These are phyloP conservation scores for Fusarium beomiforme DNA, from an alignment of 2,329 filamentous ascomycete species.

Conservation along the genomic window DNA sequence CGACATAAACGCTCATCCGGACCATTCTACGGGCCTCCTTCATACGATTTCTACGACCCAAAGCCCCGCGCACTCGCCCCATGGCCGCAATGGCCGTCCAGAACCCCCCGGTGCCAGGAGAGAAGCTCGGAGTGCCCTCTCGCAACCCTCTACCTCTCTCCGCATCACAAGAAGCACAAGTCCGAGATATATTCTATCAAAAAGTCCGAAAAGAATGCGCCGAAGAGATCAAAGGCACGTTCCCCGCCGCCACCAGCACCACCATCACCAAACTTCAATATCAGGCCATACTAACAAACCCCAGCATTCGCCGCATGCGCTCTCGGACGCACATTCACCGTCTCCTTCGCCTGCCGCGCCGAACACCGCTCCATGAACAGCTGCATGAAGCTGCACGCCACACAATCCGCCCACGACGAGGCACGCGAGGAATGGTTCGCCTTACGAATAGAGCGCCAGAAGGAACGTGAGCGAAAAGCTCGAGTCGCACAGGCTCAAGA, in stretches of 20 bases:
- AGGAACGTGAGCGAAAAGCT: constrained; percentile 72
- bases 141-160: constrained; percentile 86
- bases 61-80: constrained; percentile 14
- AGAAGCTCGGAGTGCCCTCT: constrained; percentile 62
- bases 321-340: constrained; percentile 83
- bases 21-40: neutral
- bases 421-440: constrained; percentile 96
- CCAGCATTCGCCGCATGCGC: constrained; percentile 93
- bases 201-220: constrained; percentile 80
- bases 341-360: constrained; percentile 85
- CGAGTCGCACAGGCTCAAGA: constrained; percentile 70
- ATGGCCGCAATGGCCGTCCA: constrained; percentile 50
- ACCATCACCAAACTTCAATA: neutral
- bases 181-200: constrained; percentile 82
- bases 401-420: constrained; percentile 83
- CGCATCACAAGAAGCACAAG: constrained; percentile 82
- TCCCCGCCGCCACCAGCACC: neutral
- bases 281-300: constrained; percentile 6
- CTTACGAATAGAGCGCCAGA: constrained; percentile 74
- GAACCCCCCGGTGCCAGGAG: constrained; percentile 48
- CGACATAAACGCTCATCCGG: neutral
- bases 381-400: constrained; percentile 91
- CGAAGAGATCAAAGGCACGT: constrained; percentile 78
- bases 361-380: constrained; percentile 89
- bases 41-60: neutral